A percentile compares a stretch with the other conserved stretches of the same genome.
phyloP scores from a whole-genome alignment of 768 basidiomycete genomes.

The Baorangia bicolor region DNA sequence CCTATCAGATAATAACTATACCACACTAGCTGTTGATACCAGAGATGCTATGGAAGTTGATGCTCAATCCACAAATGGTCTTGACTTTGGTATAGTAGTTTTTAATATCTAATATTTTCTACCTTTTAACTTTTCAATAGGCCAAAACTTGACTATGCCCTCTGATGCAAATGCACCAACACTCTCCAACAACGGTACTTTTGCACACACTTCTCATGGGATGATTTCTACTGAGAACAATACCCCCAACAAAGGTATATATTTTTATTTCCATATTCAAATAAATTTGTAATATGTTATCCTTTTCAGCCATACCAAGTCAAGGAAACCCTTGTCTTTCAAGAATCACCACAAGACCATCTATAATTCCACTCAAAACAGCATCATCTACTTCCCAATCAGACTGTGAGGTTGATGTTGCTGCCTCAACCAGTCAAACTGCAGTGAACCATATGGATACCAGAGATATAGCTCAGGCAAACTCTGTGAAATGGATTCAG shows the following conservation, averaged over 20 bases:
- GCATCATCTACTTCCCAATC: not conserved
- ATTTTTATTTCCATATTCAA: not conserved
- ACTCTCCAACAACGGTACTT: too few species aligned
- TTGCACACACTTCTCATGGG: too few species aligned
- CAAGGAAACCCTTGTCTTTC: too few species aligned
- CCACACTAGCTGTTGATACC: not conserved
- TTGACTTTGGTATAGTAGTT: not conserved
- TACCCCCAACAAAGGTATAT: not conserved
- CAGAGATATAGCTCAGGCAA: not conserved
- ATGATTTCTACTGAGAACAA: too few species aligned
- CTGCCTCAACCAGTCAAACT: not conserved
- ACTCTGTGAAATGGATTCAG: slow-evolving; percentile 6
- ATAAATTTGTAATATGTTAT: too few species aligned
- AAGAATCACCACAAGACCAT: not conserved
- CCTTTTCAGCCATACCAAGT: too few species aligned
- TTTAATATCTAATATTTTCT: not conserved
- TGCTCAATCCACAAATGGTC: accelerated
- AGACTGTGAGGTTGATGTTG: not conserved
- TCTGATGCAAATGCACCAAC: not conserved
- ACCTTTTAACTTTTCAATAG: not conserved
- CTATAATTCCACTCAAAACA: not conserved
- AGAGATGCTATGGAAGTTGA: not conserved
- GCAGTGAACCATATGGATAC: not conserved
- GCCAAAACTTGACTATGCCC: not conserved
- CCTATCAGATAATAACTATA: accelerated